Percentiles rank a stretch among this genome's conserved stretches.
These are phyloP conservation scores for Ensete ventricosum DNA, from an alignment of 176 grass and related monocot genomes.

Conservation along the genomic window DNA sequence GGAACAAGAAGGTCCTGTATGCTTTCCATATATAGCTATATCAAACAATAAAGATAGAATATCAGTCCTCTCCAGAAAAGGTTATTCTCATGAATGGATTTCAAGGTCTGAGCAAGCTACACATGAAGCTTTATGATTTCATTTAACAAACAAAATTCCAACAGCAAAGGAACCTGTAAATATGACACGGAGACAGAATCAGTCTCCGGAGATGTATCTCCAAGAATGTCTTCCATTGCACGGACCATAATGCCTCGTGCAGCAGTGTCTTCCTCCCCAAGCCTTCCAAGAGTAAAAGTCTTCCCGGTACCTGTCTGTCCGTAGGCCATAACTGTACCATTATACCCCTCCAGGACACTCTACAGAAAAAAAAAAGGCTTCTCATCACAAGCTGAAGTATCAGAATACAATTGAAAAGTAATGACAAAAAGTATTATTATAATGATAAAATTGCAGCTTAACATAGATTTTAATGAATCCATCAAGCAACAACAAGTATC, in stretches of 20 bases:
- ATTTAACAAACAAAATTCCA: background rate
- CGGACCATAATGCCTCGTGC: conserved; percentile 96
- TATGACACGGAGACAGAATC: conserved; percentile 90
- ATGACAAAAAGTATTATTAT: background rate
- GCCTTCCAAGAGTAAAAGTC: conserved; percentile 96
- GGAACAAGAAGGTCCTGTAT: conserved; percentile 98
- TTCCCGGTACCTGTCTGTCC: conserved; percentile 99
- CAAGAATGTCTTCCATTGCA: conserved; percentile 97
- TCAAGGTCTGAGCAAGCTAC: background rate
- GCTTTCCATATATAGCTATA: conserved; percentile 98
- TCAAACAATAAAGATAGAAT: conserved; percentile 10
- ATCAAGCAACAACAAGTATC: background rate
- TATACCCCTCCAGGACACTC: conserved; percentile 98
- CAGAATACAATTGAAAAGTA: conserved; percentile 6
- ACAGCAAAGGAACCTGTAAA: conserved; percentile 59
- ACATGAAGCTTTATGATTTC: background rate
- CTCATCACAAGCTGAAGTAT: background rate
- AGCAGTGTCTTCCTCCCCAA: conserved; percentile 95
- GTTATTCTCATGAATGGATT: background rate
- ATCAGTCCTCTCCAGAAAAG: background rate
- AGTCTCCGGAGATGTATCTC: conserved; percentile 57
- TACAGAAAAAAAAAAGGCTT: conserved; percentile 29
- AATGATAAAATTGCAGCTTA: background rate
- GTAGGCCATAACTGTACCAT: conserved; percentile 99
- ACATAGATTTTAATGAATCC: background rate